Base-by-base conservation (phyloP, 2,329 filamentous ascomycete species). In the Trichoderma guizhouense region DNA sequence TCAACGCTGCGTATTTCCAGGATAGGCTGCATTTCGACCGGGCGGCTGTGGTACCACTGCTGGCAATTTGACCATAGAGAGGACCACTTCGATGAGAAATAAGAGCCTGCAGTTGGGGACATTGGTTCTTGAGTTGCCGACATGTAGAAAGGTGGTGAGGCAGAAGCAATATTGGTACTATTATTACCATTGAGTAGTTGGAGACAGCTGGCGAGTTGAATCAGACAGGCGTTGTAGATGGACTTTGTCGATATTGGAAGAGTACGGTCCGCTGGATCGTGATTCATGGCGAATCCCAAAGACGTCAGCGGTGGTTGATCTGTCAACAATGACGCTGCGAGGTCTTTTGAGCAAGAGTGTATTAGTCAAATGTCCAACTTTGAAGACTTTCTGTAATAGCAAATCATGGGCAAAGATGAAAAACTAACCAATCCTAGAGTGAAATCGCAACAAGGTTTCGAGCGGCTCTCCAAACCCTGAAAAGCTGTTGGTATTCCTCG, bases 1-100 rank as follows among this genome's bases (percentile, higher is more conserved):
- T 76, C 74, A 28, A 76, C 69, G 34, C 71, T 76, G 51, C 73
- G 73, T 12, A 76, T 71, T 21, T 75, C 75, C 2, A 76, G 43
- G 5, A 75, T 72, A 1, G 74, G 73, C 32, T 72, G 74, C 64
- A 76, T 71, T 7, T 72, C 60, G 2, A 74, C 32, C 0, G 75
- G 72, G 3, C 74, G 71, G 5, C 43, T 63, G 5, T 73, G 73
- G 24, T 73, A 75, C 75, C 75, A 75, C 15, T 71, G 36, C 30
- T 76, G 75, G 28, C 69, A 74, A 43, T 69, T 69, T 15, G 69
- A 65, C 74, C 73, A 76, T 21, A 76, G 47, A 5, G 66, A 64
- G 7, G 72, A 72, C 75, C 75, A 75, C 7, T 68, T 61, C 1
- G 69, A 39, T 15, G 72, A 70, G 2, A 62, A 62, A 8, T 51